Evolutionary conservation across 345 rosid species (phyloP).

Genomic region (Bruguiera parviflora): DNA sequence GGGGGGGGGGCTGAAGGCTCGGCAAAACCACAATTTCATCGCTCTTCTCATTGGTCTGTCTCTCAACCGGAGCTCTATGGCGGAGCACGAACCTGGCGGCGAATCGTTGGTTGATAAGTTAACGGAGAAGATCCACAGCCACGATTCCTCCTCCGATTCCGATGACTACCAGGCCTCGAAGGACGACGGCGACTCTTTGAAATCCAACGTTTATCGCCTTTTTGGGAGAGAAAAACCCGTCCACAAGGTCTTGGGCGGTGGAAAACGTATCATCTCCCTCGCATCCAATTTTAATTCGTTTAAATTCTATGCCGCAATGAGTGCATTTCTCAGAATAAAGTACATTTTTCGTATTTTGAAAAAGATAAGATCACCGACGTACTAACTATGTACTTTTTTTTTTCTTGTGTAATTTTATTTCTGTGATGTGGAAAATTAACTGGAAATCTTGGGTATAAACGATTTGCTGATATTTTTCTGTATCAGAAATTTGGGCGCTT

Average conservation of each 20-base stretch:
- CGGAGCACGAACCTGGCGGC: slow-evolving; percentile 31
- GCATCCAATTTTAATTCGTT: too few species aligned
- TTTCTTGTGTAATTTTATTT: too few species aligned
- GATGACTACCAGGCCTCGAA: slow-evolving; percentile 48
- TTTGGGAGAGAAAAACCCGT: slow-evolving; percentile 38
- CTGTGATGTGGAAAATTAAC: too few species aligned
- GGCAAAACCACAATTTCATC: neutral
- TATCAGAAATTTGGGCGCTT: too few species aligned
- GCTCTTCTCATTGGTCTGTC: neutral
- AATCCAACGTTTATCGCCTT: slow-evolving; percentile 35
- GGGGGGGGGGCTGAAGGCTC: too few species aligned
- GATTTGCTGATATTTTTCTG: too few species aligned
- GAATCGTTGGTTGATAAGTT: slow-evolving; percentile 54
- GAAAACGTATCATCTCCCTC: slow-evolving; percentile 26
- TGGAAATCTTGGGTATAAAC: too few species aligned
- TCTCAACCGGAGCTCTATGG: slow-evolving; percentile 33
- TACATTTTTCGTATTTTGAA: too few species aligned
- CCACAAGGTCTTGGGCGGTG: slow-evolving; percentile 40
- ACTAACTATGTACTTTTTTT: too few species aligned
- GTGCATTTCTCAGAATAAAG: too few species aligned
- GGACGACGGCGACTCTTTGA: slow-evolving; percentile 23
- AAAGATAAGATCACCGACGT: too few species aligned
- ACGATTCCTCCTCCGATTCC: slow-evolving; percentile 55
- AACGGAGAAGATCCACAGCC: slow-evolving; percentile 45
- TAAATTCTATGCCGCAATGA: too few species aligned